Base-by-base conservation (phyloP, 139 green algal species). In the Chlamydomonas sphaeroides region DNA sequence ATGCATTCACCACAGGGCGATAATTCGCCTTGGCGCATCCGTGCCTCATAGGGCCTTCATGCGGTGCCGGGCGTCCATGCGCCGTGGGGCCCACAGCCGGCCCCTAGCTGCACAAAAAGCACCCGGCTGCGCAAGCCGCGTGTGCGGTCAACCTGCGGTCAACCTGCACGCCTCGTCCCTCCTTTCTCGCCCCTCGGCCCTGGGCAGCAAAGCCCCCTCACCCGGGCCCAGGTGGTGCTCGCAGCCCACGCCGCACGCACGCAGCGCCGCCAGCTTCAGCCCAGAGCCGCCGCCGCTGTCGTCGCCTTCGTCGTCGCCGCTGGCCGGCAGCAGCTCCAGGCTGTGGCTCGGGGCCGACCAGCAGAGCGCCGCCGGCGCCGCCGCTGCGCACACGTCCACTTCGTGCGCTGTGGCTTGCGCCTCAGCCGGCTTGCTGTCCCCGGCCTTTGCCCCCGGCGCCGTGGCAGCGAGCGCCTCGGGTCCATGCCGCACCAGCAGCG, bases 191-290 rank as follows among this genome's bases (percentile, higher is more conserved):
- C 45, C 45, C 45, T 14, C 45, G 14, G 11, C 14, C 45, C 45
- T 53, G 45, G 10, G 45, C 45, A 10, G 11, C 14, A 53, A 10
- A 10, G 11, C 45, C 8, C 3, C 0, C 72, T 32, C 36, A 80
- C 72, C 72, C 3, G 72, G 36, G 25, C 72, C 72, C 51, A 80
- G 56, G 72, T 80, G 57, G 57, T 80, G 72, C 30, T 20, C 21
- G 36, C 10, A 38, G 23, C 72, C 72, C 72, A 80, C 18, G 21
- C 72, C 72, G 33, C 42, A 63, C 14, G 38, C 8, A 25, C 57
- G 30, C 38, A 42, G 10, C 72, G 57, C 36, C 56, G 15, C 14
- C 72, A 68, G 28, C 71, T 79, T 79, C 33, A 14, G 49, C 49
- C 45, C 10, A 26, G 49, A 17, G 21, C 2, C 49, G 49, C 45